A percentile compares a stretch with the other conserved stretches of the same genome.
phyloP scores from a whole-genome alignment of 352 stramenopile species.

The Globisporangium barbulae region DNA sequence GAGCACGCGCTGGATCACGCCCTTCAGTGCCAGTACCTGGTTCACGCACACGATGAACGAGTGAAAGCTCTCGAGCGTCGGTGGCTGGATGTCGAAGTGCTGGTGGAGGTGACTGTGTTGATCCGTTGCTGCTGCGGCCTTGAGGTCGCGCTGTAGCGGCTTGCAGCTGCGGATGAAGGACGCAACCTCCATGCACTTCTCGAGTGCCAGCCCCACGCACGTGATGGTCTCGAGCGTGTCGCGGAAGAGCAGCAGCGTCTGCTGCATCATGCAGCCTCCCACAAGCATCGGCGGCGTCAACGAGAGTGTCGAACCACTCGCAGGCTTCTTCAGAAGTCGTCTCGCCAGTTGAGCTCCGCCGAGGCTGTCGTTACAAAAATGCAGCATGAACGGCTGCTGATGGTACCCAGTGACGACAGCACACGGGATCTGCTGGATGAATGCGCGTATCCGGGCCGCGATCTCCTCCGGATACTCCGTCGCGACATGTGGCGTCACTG shows the following conservation, averaged over 20 bases:
- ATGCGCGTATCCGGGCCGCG: conserved; percentile 6
- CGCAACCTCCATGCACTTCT: conserved; percentile 23
- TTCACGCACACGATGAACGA: conserved; percentile 23
- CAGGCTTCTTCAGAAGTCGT: conserved; percentile 3
- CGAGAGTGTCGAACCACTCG: background rate
- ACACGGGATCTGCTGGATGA: conserved; percentile 16
- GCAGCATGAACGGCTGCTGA: conserved; percentile 16
- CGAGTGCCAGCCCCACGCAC: conserved; percentile 16
- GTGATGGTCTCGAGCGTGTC: conserved; percentile 21
- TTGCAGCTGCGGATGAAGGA: conserved; percentile 12
- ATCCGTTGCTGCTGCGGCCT: background rate
- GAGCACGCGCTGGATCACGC: conserved; percentile 6
- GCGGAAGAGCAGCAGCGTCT: conserved; percentile 22
- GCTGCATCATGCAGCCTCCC: conserved; percentile 33
- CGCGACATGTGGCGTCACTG: conserved; percentile 1
- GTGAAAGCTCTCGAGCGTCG: conserved; percentile 14
- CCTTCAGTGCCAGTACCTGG: conserved; percentile 17
- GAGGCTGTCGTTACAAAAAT: conserved; percentile 34
- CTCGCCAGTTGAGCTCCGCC: background rate
- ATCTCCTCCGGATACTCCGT: conserved; percentile 15
- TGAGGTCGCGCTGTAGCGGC: conserved; percentile 5
- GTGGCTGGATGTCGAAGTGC: background rate
- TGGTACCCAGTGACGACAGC: background rate
- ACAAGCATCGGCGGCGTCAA: background rate
- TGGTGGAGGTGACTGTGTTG: background rate